Evolutionary conservation across 495 filamentous ascomycete genomes (phyloP), one percentile per base, ranked within the genome.

Genomic region (Penicillium lividum): DNA sequence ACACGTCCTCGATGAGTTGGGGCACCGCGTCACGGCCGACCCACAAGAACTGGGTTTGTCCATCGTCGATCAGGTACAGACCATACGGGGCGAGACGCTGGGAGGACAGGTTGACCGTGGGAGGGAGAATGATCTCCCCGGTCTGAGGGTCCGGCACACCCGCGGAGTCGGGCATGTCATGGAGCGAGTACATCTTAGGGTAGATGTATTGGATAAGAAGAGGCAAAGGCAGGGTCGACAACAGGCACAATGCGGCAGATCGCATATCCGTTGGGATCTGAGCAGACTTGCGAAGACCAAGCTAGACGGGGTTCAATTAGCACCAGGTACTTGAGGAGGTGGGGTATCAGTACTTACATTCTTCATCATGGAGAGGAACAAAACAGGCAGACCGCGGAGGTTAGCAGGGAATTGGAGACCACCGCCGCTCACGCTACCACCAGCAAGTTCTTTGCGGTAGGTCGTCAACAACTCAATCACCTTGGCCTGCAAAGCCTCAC

Each of bases 1-100:
- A 98, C 15, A 98, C 95, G 66, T 98, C 94, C 45, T 79, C 67
- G 25, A 97, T 79, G 0, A 98, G 82, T 72, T 96, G 91, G 3
- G 92, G 91, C 7, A 98, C 91, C 0, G 93, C 89, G 60, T 98
- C 92, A 30, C 92, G 84, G 15, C 94, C 94, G 28, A 98, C 84
- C 95, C 95, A 98, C 53, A 98, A 78, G 82, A 98, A 98, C 68
- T 98, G 95, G 15, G 91, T 96, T 70, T 97, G 93, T 15, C 92
- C 92, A 67, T 98, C 94, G 67, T 98, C 95, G 66, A 98, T 95
- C 53, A 98, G 84, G 71, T 98, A 98, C 1, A 98, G 82, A n/a
- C 94, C 94, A 68, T 92, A 97, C 0, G 91, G 83, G n/a, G 92
- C 90, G 45, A 98, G 79, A 31, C 88, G 84, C 64, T 91, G 89